These are phyloP conservation scores for Neopestalotiopsis rosae DNA, from an alignment of 2,329 filamentous ascomycete genomes.

Conservation along the genomic window DNA sequence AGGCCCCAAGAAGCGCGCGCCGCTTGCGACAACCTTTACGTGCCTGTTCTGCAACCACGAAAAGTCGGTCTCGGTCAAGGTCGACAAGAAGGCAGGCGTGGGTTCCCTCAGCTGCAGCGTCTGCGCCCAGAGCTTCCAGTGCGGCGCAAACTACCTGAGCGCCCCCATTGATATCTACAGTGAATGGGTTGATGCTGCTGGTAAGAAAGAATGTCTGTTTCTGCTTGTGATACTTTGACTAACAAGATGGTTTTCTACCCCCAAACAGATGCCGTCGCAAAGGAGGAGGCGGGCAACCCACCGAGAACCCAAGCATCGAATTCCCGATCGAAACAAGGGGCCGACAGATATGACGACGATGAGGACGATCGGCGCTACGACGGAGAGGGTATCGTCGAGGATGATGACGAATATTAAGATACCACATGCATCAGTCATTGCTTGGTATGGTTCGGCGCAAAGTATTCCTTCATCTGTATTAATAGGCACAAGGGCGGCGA, in stretches of 20 bases:
- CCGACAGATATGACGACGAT: constrained; percentile 45
- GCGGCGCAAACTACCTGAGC: constrained; percentile 89
- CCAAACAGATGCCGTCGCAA: constrained; percentile 54
- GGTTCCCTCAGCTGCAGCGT: constrained; percentile 89
- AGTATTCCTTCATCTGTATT: neutral
- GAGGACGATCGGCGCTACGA: constrained; percentile 58
- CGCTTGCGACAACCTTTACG: constrained; percentile 83
- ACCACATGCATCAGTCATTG: too few relatives aligned
- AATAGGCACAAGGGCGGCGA: neutral
- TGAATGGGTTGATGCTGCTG: constrained; percentile 92
- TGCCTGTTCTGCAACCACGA: constrained; percentile 99
- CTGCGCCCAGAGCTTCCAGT: constrained; percentile 93
- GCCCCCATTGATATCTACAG: constrained; percentile 94
- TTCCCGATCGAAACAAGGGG: constrained; percentile 27
- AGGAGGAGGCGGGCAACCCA: constrained; percentile 39
- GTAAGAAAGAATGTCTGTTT: constrained; percentile 42
- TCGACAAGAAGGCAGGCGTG: constrained; percentile 91
- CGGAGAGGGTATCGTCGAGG: constrained; percentile 57
- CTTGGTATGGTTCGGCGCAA: neutral
- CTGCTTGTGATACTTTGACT: constrained; percentile 9
- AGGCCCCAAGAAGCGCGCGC: constrained; percentile 80
- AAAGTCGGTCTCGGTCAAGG: constrained; percentile 85
- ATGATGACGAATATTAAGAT: constrained; percentile 62
- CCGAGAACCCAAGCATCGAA: constrained; percentile 19
- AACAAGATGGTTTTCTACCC: constrained; percentile 20